Evolutionary conservation across 169 alveolate genomes (phyloP).

Genomic region (Cryptosporidium viatorum): DNA sequence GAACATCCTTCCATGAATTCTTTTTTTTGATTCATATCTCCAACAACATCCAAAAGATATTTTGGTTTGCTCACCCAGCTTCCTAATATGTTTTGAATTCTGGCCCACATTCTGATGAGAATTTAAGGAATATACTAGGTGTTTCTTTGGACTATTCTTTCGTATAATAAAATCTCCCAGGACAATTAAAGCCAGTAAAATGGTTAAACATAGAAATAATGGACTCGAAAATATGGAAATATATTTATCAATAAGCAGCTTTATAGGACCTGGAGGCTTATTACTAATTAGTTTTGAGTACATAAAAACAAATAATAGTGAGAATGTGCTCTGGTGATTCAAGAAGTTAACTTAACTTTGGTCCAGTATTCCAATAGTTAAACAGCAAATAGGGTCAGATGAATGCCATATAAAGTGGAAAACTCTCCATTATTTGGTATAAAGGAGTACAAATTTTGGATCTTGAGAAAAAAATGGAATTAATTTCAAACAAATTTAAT

Average conservation of each 20-base stretch:
- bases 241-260: neutral
- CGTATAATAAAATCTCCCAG: constrained; percentile 12
- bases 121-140: neutral
- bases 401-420: neutral
- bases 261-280: neutral
- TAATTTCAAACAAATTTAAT: neutral
- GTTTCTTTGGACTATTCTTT: neutral
- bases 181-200: neutral
- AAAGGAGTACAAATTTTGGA: neutral
- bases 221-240: constrained; percentile 21
- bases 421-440: neutral
- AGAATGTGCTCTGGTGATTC: neutral
- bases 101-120: neutral
- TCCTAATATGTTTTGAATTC: neutral
- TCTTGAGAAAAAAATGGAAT: neutral
- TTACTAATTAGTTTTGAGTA: neutral
- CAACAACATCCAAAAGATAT: constrained; percentile 72
- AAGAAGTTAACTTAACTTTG: no score
- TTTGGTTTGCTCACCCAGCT: neutral
- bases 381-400: neutral
- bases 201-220: neutral
- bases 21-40: constrained; percentile 74
- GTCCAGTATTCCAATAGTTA: neutral
- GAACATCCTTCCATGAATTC: constrained; percentile 65
- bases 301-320: neutral